phyloP scores from a whole-genome alignment of 257 asterid genomes.

The Rhazya stricta region DNA sequence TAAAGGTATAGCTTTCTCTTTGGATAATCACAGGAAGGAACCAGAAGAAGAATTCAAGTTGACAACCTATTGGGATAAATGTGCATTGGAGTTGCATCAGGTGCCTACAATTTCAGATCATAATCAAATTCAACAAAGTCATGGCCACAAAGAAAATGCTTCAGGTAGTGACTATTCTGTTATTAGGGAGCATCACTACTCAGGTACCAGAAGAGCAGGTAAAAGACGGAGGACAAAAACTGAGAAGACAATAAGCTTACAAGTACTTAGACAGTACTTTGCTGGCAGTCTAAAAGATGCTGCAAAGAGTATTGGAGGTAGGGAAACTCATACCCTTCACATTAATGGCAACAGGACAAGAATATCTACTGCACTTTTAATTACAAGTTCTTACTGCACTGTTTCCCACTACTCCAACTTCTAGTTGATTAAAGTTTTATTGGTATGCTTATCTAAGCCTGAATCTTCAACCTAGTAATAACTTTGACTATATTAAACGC shows the following conservation, averaged over 20 bases:
- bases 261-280: constrained; percentile 61
- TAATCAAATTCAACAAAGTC: constrained; percentile 30
- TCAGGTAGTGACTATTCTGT: constrained; percentile 35
- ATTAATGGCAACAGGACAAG: not conserved
- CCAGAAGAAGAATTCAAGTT: constrained; percentile 42
- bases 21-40: constrained; percentile 37
- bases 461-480: not conserved
- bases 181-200: constrained; percentile 25
- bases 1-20: constrained; percentile 39
- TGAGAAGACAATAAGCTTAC: constrained; percentile 70
- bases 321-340: constrained; percentile 6
- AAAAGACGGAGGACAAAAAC: constrained; percentile 51
- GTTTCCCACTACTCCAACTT: not conserved
- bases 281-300: constrained; percentile 87
- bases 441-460: not conserved
- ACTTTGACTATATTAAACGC: not conserved
- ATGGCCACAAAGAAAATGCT: constrained; percentile 30
- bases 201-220: constrained; percentile 34
- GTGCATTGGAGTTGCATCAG: constrained; percentile 24
- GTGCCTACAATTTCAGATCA: constrained; percentile 25
- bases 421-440: not conserved
- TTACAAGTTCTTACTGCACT: not conserved
- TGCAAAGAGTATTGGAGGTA: constrained; percentile 80
- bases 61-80: constrained; percentile 40
- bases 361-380: not conserved